Evolutionary conservation across 176 grass and related monocot genomes (phyloP).

Genomic region (Raddia distichophylla): DNA sequence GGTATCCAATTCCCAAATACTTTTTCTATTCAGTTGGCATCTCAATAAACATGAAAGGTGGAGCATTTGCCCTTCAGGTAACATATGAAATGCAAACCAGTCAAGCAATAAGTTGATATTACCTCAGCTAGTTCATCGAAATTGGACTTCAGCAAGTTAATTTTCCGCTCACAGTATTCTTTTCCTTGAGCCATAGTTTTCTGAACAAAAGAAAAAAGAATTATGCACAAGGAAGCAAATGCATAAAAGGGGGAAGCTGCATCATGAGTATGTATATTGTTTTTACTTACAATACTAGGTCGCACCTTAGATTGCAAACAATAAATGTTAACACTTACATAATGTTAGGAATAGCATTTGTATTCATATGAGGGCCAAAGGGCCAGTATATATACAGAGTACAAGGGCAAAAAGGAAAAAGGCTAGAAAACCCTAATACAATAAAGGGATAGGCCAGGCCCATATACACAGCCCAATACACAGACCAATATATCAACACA

Average conservation of each 20-base stretch:
- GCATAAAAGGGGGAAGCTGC: background rate
- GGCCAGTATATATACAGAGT: too few species aligned
- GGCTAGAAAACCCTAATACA: too few species aligned
- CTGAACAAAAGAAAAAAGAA: conserved; percentile 43
- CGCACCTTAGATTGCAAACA: conserved; percentile 1
- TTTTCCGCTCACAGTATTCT: conserved; percentile 94
- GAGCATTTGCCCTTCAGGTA: conserved; percentile 13
- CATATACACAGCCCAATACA: too few species aligned
- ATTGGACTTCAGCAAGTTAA: conserved; percentile 85
- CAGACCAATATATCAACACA: too few species aligned
- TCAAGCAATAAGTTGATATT: conserved; percentile 29
- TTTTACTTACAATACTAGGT: background rate
- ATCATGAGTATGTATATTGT: conserved; percentile 9
- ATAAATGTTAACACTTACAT: background rate
- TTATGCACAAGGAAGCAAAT: conserved; percentile 19
- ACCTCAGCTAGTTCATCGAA: conserved; percentile 91
- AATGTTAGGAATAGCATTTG: too few species aligned
- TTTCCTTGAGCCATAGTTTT: conserved; percentile 94
- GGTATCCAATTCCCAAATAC: background rate
- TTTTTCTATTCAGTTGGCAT: background rate
- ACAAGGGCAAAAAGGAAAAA: too few species aligned
- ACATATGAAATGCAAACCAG: conserved; percentile 8
- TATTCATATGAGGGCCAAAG: too few species aligned
- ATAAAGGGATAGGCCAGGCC: too few species aligned
- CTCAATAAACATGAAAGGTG: background rate